Evolutionary conservation across 768 basidiomycete genomes (phyloP), one percentile per base, ranked within the genome.

Genomic region (Phaeotremella fagi): DNA sequence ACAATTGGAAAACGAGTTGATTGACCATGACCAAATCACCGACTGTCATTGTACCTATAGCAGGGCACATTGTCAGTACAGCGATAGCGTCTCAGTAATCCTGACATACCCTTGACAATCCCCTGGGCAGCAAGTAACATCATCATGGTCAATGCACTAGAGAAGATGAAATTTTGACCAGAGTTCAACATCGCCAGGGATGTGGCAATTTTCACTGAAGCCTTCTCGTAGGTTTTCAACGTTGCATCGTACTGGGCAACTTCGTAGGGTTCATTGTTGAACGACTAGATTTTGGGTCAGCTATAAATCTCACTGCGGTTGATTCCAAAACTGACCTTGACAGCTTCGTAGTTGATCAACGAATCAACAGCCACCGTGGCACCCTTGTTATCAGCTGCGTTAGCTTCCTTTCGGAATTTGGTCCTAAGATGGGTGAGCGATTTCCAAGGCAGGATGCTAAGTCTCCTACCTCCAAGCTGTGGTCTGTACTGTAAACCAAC

Each of bases 1-100:
- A 95, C 0, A 99, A 78, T 69, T 99, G 95, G 79, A 99, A 99
- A 28, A 98, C 90, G 23, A 99, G 81, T 70, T 97, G 94, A 74
- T 99, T 99, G 63, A 95, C 87, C 94, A 99, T 98, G 62, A 99
- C 95, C 14, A 99, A 82, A 67, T 99, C 95, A 6, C 95, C 95
- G 22, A 99, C 82, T 3, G 92, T 95, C 94, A 99, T 98, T 0
- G 88, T 90, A 6, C 91, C 92, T 92, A 33, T 33, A 33, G 7
- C 31, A 33, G 31, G n/a, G n/a, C n/a, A n/a, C n/a, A n/a, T 33
- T 16, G 5, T 6, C 23, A 24, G 33, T 4, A 41, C n/a, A 25
- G 16, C 31, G 31, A 7, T 33, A 16, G 16, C 7, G 9, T 33
- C 31, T 16, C 7, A 33, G 41, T 12, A 37, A 6, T 38, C 6